These are phyloP conservation scores for Diversispora epigaea DNA, from an alignment of 192 early-diverging fungal genomes.

Conservation along the genomic window DNA sequence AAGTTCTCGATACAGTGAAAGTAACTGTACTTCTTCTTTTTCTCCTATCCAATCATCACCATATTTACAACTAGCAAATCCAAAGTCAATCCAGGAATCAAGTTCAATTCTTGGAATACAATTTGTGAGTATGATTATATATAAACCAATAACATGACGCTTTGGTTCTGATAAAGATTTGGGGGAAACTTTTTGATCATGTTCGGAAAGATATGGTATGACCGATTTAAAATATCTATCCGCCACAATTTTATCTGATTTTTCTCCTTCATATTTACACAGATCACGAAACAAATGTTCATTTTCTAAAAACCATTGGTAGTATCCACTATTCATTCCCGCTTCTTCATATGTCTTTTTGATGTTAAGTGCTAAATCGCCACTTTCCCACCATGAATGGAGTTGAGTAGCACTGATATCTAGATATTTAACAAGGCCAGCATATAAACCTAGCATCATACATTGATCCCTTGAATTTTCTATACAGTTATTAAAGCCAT, in stretches of 20 bases:
- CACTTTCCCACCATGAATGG: constrained; percentile 17
- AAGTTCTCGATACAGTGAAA: neutral
- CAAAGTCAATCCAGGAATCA: neutral
- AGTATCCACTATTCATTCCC: neutral
- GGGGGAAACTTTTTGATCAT: neutral
- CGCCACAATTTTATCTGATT: neutral
- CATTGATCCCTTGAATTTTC: neutral
- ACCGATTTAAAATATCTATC: neutral
- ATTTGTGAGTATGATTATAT: neutral
- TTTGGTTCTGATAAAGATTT: constrained; percentile 2
- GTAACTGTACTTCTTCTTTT: neutral
- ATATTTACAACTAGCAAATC: constrained; percentile 5
- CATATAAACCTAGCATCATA: neutral
- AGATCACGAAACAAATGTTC: neutral
- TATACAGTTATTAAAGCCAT: neutral
- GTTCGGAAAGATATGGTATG: constrained; percentile 19
- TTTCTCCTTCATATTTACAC: constrained; percentile 3
- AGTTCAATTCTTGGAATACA: constrained; percentile 2
- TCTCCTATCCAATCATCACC: too few relatives aligned
- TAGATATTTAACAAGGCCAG: neutral
- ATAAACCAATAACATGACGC: neutral
- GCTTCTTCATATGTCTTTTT: neutral
- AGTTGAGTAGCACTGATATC: neutral
- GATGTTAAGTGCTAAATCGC: neutral
- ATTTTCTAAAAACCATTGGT: constrained; percentile 1